These are phyloP conservation scores for Conticribra weissflogii DNA, from an alignment of 108 stramenopile genomes.

Conservation along the genomic window DNA sequence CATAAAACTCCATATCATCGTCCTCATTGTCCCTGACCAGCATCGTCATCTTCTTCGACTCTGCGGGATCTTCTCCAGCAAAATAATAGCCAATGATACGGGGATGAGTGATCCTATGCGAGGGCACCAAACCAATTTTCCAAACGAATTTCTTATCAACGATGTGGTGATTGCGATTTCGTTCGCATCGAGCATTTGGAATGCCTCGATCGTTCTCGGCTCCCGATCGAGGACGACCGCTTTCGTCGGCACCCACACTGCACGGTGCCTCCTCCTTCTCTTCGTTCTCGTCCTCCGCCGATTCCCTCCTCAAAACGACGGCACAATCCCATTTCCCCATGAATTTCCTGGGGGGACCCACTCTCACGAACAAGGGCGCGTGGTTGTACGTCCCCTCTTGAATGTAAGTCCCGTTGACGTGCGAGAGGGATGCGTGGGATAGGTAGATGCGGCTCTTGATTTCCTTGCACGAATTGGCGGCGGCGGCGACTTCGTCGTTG, in stretches of 20 bases:
- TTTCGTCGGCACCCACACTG: not conserved
- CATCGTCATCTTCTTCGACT: constrained; percentile 2
- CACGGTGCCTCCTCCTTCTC: not conserved
- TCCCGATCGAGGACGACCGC: too few relatives aligned
- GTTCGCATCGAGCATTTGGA: too few relatives aligned
- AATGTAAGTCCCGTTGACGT: constrained; percentile 50
- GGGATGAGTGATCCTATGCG: constrained; percentile 25
- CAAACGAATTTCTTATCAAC: constrained; percentile 3
- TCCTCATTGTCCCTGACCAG: constrained; percentile 6
- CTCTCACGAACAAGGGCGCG: constrained; percentile 38
- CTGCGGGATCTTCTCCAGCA: constrained; percentile 2
- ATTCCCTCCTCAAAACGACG: constrained; percentile 39
- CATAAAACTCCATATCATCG: not conserved
- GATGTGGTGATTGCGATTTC: too few relatives aligned
- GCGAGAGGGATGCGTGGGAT: constrained; percentile 32
- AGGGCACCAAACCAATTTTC: constrained; percentile 43
- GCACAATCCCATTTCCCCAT: constrained; percentile 44
- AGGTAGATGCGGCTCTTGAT: constrained; percentile 19
- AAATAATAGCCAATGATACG: constrained; percentile 36
- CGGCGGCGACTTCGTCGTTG: not conserved
- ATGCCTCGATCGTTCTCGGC: too few relatives aligned
- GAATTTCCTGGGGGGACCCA: constrained; percentile 45
- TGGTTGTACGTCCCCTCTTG: constrained; percentile 33
- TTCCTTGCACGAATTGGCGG: constrained; percentile 10
- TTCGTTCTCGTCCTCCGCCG: not conserved